Percentiles rank a stretch among this genome's conserved stretches.
These are phyloP conservation scores for Pichia sp. DNA, from an alignment of 1,139 yeast genomes.

Conservation along the genomic window DNA sequence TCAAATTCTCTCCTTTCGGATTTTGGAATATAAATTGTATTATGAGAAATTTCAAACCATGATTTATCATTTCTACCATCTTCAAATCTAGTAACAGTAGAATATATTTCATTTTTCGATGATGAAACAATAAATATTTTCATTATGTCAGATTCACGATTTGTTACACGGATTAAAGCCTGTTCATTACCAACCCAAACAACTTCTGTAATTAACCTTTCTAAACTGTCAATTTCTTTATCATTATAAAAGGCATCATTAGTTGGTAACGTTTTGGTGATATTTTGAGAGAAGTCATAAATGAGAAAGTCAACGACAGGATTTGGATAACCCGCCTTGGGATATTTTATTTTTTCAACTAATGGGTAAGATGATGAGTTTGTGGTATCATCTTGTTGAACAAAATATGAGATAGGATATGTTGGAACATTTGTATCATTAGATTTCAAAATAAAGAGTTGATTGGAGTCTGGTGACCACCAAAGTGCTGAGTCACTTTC, in stretches of 20 bases:
- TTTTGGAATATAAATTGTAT: constrained; percentile 63
- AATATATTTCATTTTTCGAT: constrained; percentile 19
- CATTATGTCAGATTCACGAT: constrained; percentile 39
- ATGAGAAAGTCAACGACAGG: constrained; percentile 37
- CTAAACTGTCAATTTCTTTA: constrained; percentile 26
- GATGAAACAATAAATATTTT: constrained; percentile 34
- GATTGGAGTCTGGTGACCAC: constrained; percentile 53
- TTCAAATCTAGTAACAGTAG: constrained; percentile 34
- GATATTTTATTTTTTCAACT: constrained; percentile 38
- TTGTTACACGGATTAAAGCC: constrained; percentile 39
- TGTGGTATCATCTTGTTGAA: constrained; percentile 32
- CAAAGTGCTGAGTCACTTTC: constrained; percentile 44
- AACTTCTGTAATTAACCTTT: constrained; percentile 29
- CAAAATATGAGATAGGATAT: constrained; percentile 47
- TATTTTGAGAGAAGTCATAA: constrained; percentile 26
- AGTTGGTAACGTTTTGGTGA: constrained; percentile 32
- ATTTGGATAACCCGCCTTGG: constrained; percentile 47
- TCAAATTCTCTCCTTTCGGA: constrained; percentile 42
- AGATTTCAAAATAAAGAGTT: constrained; percentile 40
- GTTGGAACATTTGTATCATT: constrained; percentile 49
- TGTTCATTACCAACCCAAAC: constrained; percentile 40
- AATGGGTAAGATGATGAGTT: constrained; percentile 36
- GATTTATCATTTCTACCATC: constrained; percentile 32
- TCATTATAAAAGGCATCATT: constrained; percentile 32
- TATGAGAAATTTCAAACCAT: constrained; percentile 77